Conservation (phyloP, 2,329 filamentous ascomycete genomes). For the Beauveria sp. region DNA sequence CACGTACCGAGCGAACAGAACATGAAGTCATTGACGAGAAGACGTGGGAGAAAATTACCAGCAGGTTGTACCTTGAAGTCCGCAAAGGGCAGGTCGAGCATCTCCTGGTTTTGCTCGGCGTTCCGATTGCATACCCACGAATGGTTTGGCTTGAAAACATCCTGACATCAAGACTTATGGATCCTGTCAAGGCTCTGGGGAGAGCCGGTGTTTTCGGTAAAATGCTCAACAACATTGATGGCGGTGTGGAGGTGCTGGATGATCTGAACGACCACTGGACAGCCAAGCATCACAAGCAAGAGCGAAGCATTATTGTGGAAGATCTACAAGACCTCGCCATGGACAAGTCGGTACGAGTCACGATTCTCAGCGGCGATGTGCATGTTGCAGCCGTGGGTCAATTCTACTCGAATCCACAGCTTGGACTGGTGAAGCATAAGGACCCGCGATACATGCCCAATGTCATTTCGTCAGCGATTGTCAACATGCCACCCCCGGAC, state of each 20-base stretch:
- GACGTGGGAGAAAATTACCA: slow-evolving; percentile 81
- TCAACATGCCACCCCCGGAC: slow-evolving; percentile 81
- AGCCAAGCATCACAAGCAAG: slow-evolving; percentile 85
- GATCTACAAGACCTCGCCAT: slow-evolving; percentile 90
- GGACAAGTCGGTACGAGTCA: slow-evolving; percentile 85
- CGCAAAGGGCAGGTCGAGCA: slow-evolving; percentile 81
- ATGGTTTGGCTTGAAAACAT: slow-evolving; percentile 64
- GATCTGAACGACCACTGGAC: slow-evolving; percentile 97
- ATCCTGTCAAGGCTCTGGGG: slow-evolving; percentile 81
- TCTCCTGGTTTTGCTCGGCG: slow-evolving; percentile 76
- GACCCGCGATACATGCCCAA: slow-evolving; percentile 98
- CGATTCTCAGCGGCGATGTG: slow-evolving; percentile 88
- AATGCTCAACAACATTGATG: slow-evolving; percentile 83
- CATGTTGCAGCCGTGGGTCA: slow-evolving; percentile 88
- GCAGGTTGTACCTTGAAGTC: slow-evolving; percentile 76
- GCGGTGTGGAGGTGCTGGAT: slow-evolving; percentile 83
- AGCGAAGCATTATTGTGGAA: slow-evolving; percentile 79
- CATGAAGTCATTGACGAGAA: slow-evolving; percentile 73
- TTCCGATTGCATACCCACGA: slow-evolving; percentile 75
- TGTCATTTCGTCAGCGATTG: slow-evolving; percentile 87
- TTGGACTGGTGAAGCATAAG: slow-evolving; percentile 71
- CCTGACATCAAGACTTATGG: slow-evolving; percentile 78
- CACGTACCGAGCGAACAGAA: slow-evolving; percentile 80
- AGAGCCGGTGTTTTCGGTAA: slow-evolving; percentile 72
- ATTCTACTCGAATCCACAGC: slow-evolving; percentile 86